A percentile compares a stretch with the other conserved stretches of the same genome.
phyloP scores from a whole-genome alignment of 106 monocot genomes.

The Ottelia alismoides region DNA sequence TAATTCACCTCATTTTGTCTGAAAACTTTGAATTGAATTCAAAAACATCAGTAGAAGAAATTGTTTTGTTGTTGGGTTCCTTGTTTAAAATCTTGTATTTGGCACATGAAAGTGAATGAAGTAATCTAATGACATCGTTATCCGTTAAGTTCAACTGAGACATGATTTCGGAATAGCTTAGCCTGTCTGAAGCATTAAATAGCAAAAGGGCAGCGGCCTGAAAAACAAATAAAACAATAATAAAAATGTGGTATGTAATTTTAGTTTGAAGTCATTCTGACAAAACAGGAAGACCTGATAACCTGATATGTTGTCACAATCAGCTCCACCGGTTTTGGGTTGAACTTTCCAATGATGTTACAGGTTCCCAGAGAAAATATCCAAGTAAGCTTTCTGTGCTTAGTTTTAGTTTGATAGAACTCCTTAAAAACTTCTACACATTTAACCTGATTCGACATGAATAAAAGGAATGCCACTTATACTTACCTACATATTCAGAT shows the following conservation, averaged over 20 bases:
- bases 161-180: constrained; percentile 84
- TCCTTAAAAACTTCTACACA: constrained; percentile 54
- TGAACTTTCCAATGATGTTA: constrained; percentile 81
- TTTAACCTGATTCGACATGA: constrained; percentile 8
- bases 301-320: constrained; percentile 74
- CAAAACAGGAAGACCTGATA: too few species aligned
- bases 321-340: constrained; percentile 63
- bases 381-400: constrained; percentile 79
- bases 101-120: constrained; percentile 89
- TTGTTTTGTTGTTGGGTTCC: constrained; percentile 62
- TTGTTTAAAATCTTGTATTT: constrained; percentile 84
- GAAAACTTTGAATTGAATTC: constrained; percentile 92
- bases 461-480: too few species aligned
- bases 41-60: constrained; percentile 60
- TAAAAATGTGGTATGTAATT: too few species aligned
- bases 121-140: constrained; percentile 67
- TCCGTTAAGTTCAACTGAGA: constrained; percentile 55
- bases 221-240: not conserved
- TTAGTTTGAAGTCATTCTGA: too few species aligned
- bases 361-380: constrained; percentile 78
- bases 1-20: constrained; percentile 77
- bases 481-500: too few species aligned
- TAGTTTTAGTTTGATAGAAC: constrained; percentile 89
- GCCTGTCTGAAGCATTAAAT: constrained; percentile 65
- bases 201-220: constrained; percentile 63